phyloP scores from a whole-genome alignment of 768 basidiomycete species.

The Russula foetens region DNA sequence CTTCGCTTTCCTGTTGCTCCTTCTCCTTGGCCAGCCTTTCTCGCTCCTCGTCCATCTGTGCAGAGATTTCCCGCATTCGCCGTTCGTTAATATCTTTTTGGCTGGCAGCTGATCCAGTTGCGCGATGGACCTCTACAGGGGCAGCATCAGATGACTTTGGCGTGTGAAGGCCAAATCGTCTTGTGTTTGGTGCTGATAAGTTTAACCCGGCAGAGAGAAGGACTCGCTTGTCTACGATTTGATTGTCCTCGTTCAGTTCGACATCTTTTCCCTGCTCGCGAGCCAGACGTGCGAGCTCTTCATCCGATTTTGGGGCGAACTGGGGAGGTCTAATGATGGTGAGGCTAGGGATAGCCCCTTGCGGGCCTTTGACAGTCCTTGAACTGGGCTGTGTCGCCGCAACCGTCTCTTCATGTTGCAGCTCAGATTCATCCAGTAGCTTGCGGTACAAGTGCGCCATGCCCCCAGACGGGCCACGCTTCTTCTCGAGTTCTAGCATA shows the following conservation, averaged over 20 bases:
- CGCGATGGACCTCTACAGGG: constrained; percentile 48
- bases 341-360: constrained; percentile 54
- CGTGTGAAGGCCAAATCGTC: constrained; percentile 47
- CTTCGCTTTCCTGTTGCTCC: constrained; percentile 53
- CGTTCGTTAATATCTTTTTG: constrained; percentile 79
- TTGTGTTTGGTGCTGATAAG: constrained; percentile 74
- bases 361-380: constrained; percentile 52
- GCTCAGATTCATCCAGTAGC: constrained; percentile 69
- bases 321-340: constrained; percentile 71
- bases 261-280: constrained; percentile 72
- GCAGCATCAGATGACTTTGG: constrained; percentile 25
- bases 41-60: constrained; percentile 72
- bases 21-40: constrained; percentile 49
- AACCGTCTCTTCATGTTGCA: constrained; percentile 80
- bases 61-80: constrained; percentile 64
- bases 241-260: constrained; percentile 94
- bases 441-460: constrained; percentile 81
- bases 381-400: constrained; percentile 50
- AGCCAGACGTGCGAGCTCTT: constrained; percentile 64
- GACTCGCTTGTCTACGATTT: constrained; percentile 94
- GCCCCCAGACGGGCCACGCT: constrained; percentile 52
- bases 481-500: constrained; percentile 43
- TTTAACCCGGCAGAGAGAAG: constrained; percentile 89
- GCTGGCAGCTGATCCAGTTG: constrained; percentile 77
- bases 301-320: constrained; percentile 55